phyloP scores from a whole-genome alignment of 306 rosid species.

The Macrotyloma uniflorum region DNA sequence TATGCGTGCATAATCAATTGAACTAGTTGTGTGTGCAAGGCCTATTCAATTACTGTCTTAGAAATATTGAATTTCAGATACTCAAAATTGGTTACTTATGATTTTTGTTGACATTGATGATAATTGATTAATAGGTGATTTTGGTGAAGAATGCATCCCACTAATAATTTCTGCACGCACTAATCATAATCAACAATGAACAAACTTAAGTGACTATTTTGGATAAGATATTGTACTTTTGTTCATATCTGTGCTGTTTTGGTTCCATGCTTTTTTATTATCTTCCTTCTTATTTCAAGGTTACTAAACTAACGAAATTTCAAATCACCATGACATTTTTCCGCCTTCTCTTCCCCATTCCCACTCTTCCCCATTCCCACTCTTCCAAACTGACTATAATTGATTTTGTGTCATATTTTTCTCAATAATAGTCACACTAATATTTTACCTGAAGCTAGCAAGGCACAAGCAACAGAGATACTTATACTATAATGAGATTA shows the following conservation, averaged over 20 bases:
- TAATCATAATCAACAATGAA: neutral
- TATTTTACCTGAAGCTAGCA: neutral
- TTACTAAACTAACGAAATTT: neutral
- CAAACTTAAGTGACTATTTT: neutral
- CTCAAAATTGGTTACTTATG: too few species aligned
- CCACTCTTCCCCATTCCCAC: too few species aligned
- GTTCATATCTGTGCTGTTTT: neutral
- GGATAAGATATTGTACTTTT: neutral
- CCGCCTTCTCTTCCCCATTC: too few species aligned
- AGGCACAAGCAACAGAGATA: neutral
- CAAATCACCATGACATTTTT: neutral
- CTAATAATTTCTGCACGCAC: too few species aligned
- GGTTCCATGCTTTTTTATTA: too few species aligned
- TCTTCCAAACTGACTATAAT: neutral
- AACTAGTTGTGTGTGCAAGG: too few species aligned
- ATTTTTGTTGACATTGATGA: too few species aligned
- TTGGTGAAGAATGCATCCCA: too few species aligned
- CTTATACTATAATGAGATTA: neutral
- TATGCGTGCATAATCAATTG: too few species aligned
- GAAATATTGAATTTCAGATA: too few species aligned
- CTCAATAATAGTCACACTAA: neutral
- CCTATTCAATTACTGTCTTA: too few species aligned
- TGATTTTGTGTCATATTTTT: neutral
- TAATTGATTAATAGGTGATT: too few species aligned
- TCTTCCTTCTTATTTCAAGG: neutral